Conservation (phyloP, 2,329 filamentous ascomycete species). For the Claviceps cyperi region DNA sequence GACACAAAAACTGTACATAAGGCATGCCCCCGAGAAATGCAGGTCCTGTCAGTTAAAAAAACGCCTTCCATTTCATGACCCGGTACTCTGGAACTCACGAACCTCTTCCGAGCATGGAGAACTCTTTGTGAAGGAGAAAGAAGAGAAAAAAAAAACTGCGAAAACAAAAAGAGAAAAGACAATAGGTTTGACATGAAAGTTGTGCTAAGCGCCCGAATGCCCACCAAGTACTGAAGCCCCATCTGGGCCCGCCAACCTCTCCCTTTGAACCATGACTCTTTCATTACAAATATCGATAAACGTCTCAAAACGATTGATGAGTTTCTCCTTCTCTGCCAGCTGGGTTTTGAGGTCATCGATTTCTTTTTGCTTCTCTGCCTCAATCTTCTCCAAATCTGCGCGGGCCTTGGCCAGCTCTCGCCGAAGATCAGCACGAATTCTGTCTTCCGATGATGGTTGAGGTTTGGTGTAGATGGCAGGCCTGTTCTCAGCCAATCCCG, state of each 20-base stretch:
- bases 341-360: slow-evolving; percentile 43
- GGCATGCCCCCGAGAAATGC: not conserved
- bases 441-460: slow-evolving; percentile 46
- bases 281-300: slow-evolving; percentile 58
- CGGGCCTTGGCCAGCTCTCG: slow-evolving; percentile 44
- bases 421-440: slow-evolving; percentile 46
- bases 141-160: not conserved
- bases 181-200: not conserved
- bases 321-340: slow-evolving; percentile 47
- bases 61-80: not conserved
- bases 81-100: not conserved
- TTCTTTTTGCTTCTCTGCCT: slow-evolving; percentile 41
- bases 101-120: not conserved
- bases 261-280: slow-evolving; percentile 48
- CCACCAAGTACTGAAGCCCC: slow-evolving; percentile 13
- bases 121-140: not conserved
- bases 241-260: slow-evolving; percentile 28
- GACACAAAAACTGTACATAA: not conserved
- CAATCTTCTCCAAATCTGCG: slow-evolving; percentile 40
- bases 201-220: slow-evolving; percentile 12
- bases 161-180: not conserved
- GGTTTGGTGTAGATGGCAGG: slow-evolving; percentile 55
- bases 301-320: slow-evolving; percentile 51
- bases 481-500: slow-evolving; percentile 43
- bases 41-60: not conserved